Evolutionary conservation across 164 flowering plant genomes (phyloP), one percentile per base, ranked within the genome.

Genomic region (Annona cherimola): DNA sequence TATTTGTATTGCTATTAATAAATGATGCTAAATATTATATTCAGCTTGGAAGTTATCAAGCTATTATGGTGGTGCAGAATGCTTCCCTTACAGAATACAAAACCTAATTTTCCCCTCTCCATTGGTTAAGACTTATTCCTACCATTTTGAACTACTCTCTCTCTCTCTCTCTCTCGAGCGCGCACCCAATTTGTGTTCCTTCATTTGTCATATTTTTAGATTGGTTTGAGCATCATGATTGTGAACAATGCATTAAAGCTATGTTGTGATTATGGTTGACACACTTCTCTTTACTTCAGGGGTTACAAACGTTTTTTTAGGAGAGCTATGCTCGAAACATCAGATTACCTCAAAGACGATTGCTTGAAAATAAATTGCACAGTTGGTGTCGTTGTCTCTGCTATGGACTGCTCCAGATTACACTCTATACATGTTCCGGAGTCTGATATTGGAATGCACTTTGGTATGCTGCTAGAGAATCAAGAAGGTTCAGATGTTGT

Each of bases 281-380:
- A 5, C 63, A n/a, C 19, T 20, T 61, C 35, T 64, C 44, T 18
- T 64, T 43, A n/a, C 73, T 76, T n/a, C 73, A 91, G 98, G 97
- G 98, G 98, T 46, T 94, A 94, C 78, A 94, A 94, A 81, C 94
- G 98, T 9, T 94, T 94, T 73, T 90, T 77, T 71, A 82, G 89
- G 80, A 78, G 98, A 75, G 77, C 85, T 73, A n/a, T 78, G 79
- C 92, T 94, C 63, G 97, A 94, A 71, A 75, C 85, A 20, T 94
- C 99, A 57, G 96, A 90, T 83, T 94, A 78, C 76, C 93, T 94
- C 40, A 89, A 89, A 79, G 90, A 88, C 83, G 95, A 92, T 76
- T 89, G 92, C 80, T 75, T 90, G 79, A 85, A 82, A 77, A 84
- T 92, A 63, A 81, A 86, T 70, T 92, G 97, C 69, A 89, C 90